These are phyloP conservation scores for Pinus albicaulis DNA, from an alignment of 75 land plant genomes.

Conservation along the genomic window DNA sequence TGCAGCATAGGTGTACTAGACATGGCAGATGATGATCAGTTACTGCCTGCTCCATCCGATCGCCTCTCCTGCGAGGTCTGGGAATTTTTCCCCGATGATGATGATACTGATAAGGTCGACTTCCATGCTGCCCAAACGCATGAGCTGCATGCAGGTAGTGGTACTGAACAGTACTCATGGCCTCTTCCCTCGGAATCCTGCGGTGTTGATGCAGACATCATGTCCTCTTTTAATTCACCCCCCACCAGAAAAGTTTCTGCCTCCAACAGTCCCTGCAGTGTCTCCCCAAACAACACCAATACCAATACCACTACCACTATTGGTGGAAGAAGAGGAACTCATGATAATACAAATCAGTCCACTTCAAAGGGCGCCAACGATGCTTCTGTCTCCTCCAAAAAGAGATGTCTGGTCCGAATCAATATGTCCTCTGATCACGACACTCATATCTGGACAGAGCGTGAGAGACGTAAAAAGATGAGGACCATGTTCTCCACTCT, in stretches of 20 bases:
- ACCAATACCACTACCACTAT: too few species aligned
- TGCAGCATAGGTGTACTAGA: too few species aligned
- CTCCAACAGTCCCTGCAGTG: background rate
- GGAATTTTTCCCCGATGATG: background rate
- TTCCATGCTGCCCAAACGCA: too few species aligned
- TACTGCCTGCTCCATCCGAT: background rate
- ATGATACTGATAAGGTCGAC: too few species aligned
- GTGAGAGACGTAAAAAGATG: constrained; percentile 25
- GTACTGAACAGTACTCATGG: too few species aligned
- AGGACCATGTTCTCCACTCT: constrained; percentile 16
- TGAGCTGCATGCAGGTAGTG: too few species aligned
- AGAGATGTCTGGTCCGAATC: background rate
- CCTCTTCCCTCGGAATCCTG: background rate
- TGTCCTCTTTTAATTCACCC: background rate
- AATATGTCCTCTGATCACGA: constrained; percentile 9
- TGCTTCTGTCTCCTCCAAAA: background rate
- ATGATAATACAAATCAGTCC: too few species aligned
- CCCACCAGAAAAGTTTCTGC: background rate
- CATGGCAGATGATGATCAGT: background rate
- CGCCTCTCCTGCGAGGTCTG: background rate
- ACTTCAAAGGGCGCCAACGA: background rate
- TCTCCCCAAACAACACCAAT: too few species aligned
- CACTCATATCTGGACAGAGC: constrained; percentile 23
- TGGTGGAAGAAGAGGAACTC: too few species aligned
- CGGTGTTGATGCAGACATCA: background rate